Evolutionary conservation across 169 alveolate genomes (phyloP), one percentile per base, ranked within the genome.

Genomic region (Plasmodium ovale): DNA sequence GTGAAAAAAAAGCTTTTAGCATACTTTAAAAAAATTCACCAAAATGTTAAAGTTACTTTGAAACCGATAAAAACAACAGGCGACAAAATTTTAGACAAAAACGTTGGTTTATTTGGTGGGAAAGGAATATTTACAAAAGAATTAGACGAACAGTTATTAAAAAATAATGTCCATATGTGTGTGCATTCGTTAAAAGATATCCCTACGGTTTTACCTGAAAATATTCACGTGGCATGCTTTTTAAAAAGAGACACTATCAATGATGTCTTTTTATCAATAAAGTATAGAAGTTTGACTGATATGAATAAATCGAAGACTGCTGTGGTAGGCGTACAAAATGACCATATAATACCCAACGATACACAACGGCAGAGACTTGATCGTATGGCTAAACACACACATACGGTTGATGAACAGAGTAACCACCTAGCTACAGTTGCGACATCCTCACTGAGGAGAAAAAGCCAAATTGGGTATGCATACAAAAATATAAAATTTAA

Each of bases 121-220:
- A 77, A 77, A 60, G 88, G 88, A 23, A 77, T 77, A 27, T 77
- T 77, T 53, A 77, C 88, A 19, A 77, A 77, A 21, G 88, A 77
- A 35, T 62, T 77, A 54, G 88, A 77, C n/a, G 88, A 77, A 4
- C 69, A 77, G 35, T 33, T 77, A 77, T 44, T 77, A 60, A 44
- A 77, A 60, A 49, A 49, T 2, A 77, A 77, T 62, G 88, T 77
- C 14, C 64, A 77, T 62, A 60, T 77, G 29, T 77, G 88, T 47
- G 88, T 77, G 35, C 88, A 77, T 29, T 77, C 88, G 12, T 62
- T 77, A 54, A 77, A 77, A 53, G 88, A 77, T 37, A 68, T 77
- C 29, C 88, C 88, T 37, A 60, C 54, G 21, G 64, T 60, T 31
- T 62, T 77, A 54, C 88, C 88, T 25, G 74, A 62, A 42, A 16